Conservation (phyloP, 208 protist genomes). For the Acanthamoeba comandoni region DNA sequence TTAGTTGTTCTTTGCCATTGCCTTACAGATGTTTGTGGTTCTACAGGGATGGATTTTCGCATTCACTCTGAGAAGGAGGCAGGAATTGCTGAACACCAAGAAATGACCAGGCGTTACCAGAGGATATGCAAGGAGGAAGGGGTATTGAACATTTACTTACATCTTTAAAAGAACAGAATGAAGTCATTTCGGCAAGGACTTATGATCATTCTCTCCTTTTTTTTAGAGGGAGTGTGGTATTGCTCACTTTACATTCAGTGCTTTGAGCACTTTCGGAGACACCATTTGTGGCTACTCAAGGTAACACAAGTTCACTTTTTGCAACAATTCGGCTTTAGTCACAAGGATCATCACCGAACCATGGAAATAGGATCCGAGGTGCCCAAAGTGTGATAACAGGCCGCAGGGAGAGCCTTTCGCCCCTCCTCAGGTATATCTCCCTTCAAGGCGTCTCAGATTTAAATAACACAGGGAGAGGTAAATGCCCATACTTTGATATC, state of each 20-base stretch:
- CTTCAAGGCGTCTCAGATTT: not conserved
- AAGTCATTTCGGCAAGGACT: not conserved
- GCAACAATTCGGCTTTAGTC: not conserved
- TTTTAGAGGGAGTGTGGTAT: slow-evolving; percentile 33
- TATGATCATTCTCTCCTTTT: not conserved
- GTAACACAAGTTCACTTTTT: not conserved
- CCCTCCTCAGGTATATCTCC: slow-evolving; percentile 2
- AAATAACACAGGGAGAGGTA: not conserved
- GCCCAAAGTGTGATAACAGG: slow-evolving; percentile 11
- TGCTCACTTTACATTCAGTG: slow-evolving; percentile 1
- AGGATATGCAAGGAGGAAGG: not conserved
- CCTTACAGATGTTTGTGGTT: not conserved
- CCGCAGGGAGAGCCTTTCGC: slow-evolving; percentile 8
- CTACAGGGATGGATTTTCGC: slow-evolving; percentile 4
- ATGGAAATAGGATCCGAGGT: slow-evolving; percentile 4
- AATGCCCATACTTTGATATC: not conserved
- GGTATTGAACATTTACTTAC: slow-evolving; percentile 2
- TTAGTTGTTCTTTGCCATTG: not conserved
- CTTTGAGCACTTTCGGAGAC: slow-evolving; percentile 12
- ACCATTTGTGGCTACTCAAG: not conserved
- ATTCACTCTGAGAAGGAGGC: not conserved
- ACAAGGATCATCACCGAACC: not conserved
- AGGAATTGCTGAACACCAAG: not conserved
- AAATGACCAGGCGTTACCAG: not conserved
- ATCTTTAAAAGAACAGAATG: not conserved